Conservation (phyloP, 1,284 basidiomycete species). For the Dichomitus squalens region DNA sequence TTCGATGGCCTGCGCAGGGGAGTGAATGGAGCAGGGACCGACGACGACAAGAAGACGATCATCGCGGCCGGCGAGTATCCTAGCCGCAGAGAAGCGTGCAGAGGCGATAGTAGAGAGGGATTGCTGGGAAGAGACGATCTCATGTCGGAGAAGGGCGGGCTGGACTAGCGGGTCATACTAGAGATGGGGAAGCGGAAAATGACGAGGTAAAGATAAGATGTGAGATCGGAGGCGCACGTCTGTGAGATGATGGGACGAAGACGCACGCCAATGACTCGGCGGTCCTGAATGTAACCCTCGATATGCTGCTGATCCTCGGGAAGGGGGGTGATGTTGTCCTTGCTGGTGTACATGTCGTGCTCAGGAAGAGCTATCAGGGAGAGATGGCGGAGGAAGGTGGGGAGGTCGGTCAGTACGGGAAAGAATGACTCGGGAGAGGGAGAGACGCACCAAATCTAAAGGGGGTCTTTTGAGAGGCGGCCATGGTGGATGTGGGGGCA, state of each 20-base stretch:
- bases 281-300: slow-evolving; percentile 73
- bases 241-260: background rate
- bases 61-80: slow-evolving; percentile 82
- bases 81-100: slow-evolving; percentile 78
- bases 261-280: slow-evolving; percentile 74
- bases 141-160: slow-evolving; percentile 86
- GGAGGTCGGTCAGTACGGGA: background rate
- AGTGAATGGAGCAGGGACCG: slow-evolving; percentile 97
- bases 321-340: slow-evolving; percentile 51
- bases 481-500: slow-evolving; percentile 11
- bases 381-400: background rate
- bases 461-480: slow-evolving; percentile 1
- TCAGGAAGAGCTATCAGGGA: slow-evolving; percentile 21
- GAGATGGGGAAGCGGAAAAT: slow-evolving; percentile 9
- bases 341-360: slow-evolving; percentile 21
- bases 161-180: slow-evolving; percentile 94
- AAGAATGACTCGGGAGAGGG: slow-evolving; percentile 29
- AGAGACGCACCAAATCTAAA: slow-evolving; percentile 23
- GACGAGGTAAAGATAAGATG: slow-evolving; percentile 14
- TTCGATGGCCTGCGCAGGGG: slow-evolving; percentile 84
- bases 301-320: slow-evolving; percentile 65
- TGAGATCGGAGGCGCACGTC: background rate
- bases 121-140: slow-evolving; percentile 63
- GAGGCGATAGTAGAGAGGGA: slow-evolving; percentile 75
- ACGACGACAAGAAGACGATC: slow-evolving; percentile 89